Evolutionary conservation across 139 green algal species (phyloP).

Genomic region (Tetradesmus obliquus): DNA sequence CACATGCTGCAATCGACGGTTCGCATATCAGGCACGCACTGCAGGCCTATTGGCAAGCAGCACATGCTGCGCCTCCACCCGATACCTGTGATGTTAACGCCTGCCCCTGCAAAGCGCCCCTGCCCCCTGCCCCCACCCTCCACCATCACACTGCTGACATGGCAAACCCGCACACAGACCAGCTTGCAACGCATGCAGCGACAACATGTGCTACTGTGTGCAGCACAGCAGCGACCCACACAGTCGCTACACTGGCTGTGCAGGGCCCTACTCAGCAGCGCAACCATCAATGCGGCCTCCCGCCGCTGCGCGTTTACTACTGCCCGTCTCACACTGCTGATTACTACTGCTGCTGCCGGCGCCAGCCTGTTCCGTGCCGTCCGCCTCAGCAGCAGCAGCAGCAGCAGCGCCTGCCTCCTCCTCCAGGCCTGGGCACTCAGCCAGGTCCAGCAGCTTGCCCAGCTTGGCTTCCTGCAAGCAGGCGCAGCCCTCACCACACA

Average conservation of each 20-base stretch:
- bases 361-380: background rate
- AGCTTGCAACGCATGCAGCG: background rate
- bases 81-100: too few species aligned
- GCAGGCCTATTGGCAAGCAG: background rate
- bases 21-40: background rate
- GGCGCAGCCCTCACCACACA: background rate
- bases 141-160: background rate
- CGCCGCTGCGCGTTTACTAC: slow-evolving; percentile 37
- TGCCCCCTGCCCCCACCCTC: background rate
- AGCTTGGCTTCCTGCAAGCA: background rate
- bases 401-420: background rate
- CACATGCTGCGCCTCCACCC: background rate
- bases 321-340: background rate
- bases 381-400: slow-evolving; percentile 1
- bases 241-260: background rate
- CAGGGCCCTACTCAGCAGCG: background rate
- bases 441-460: background rate
- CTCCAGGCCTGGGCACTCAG: background rate
- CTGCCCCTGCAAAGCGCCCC: background rate
- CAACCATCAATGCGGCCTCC: slow-evolving; percentile 28
- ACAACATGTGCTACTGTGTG: background rate
- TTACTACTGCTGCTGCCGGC: slow-evolving; percentile 11
- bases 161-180: background rate
- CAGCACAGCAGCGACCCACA: background rate
- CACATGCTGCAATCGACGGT: background rate